Base-by-base conservation (phyloP, 257 asterid species). In the Cordia subcordata region DNA sequence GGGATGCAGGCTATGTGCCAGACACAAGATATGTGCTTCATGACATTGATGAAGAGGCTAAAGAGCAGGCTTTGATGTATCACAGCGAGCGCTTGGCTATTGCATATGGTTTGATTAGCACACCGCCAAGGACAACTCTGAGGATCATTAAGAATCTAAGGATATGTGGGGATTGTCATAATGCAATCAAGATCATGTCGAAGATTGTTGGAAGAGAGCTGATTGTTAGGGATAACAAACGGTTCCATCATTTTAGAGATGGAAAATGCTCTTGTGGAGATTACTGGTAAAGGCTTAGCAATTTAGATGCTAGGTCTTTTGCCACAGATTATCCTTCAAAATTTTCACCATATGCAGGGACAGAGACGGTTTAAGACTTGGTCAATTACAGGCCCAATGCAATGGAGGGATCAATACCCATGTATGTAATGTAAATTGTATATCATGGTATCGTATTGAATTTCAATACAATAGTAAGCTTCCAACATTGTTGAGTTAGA, bases 81-180 rank as follows among this genome's bases (percentile, higher is more conserved):
- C 77, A 72, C 18, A 66, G 72, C 21, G 77, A 66, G 58, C 64
- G 69, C 50, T 56, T 72, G 44, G 77, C 77, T 61, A 66, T 72
- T 55, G 77, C 77, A 10, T 72, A 72, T 45, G 77, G 77, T 27
- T 66, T 66, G 61, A 66, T 66, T 46, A 66, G 69, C 61, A 66
- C 77, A 40, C 77, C 69, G 1, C 46, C 72, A 40, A 60, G 72
- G 46, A 72, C 77, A 27, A 61, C 62, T 58, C 67, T 72, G 42
- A 53, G 78, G 51, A 60, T 72, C 63, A 72, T 67, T 32, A 72
- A 63, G 70, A 72, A 72, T 68, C 67, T 72, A n/a, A 67, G 71
- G 49, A 72, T 72, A 15, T 63, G 69, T 19, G 73, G 73, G 2
- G 78, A 72, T 23, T 67, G 78, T 32, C 73, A 67, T 51, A 68